These are phyloP conservation scores for Alloteropsis angusta DNA, from an alignment of 202 grass and related monocot genomes.

Conservation along the genomic window DNA sequence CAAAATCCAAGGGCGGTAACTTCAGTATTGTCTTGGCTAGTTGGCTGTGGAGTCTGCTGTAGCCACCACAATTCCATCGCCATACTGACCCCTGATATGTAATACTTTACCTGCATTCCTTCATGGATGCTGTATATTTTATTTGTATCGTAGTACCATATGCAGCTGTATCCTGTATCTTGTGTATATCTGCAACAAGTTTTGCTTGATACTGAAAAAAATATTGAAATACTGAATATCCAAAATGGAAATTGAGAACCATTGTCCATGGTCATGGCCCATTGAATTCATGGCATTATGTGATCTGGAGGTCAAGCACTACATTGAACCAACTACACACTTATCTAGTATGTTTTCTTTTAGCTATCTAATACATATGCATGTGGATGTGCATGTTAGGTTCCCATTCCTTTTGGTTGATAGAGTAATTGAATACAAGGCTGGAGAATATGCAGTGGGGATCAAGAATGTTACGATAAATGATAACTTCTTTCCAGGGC, in stretches of 20 bases:
- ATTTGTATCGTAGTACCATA: not conserved
- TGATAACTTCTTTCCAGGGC: constrained; percentile 93
- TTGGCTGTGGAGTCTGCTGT: too few relatives aligned
- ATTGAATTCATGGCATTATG: not conserved
- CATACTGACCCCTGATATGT: too few relatives aligned
- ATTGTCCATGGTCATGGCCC: not conserved
- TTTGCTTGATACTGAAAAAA: not conserved
- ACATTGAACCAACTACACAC: not conserved
- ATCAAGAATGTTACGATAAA: constrained; percentile 98
- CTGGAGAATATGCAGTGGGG: constrained; percentile 71
- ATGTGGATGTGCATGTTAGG: constrained; percentile 33
- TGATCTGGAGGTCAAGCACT: not conserved
- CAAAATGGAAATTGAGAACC: not conserved
- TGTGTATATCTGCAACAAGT: not conserved
- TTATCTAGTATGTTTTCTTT: not conserved
- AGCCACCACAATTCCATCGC: too few relatives aligned
- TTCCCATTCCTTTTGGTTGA: constrained; percentile 94
- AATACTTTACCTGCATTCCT: not conserved
- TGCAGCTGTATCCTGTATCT: not conserved
- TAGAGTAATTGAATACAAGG: constrained; percentile 86
- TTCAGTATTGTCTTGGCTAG: too few relatives aligned
- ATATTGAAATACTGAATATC: not conserved
- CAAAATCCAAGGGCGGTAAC: too few relatives aligned
- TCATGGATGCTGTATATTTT: not conserved
- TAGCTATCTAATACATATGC: not conserved